These are phyloP conservation scores for Talaromyces stipitatus DNA, from an alignment of 495 filamentous ascomycete species.

Conservation along the genomic window DNA sequence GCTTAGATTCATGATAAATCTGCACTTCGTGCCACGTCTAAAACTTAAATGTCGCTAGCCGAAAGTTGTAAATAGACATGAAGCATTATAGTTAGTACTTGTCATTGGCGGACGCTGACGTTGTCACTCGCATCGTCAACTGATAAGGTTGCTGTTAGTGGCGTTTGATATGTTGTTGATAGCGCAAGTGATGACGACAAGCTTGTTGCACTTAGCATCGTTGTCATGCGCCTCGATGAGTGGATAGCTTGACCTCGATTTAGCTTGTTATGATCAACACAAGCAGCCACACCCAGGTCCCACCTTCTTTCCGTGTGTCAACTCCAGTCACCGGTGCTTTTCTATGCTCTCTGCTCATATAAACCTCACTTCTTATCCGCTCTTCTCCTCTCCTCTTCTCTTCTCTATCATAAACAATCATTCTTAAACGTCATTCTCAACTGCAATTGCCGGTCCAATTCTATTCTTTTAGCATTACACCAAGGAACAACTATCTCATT, in stretches of 20 bases:
- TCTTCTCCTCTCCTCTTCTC: not conserved
- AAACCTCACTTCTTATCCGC: not conserved
- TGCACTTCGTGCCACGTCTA: not conserved
- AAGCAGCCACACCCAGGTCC: not conserved
- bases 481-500: not conserved
- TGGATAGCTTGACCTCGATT: not conserved
- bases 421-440: not conserved
- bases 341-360: not conserved
- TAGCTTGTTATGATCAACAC: not conserved
- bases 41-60: not conserved
- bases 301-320: not conserved
- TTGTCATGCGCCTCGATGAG: not conserved
- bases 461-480: not conserved
- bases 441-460: not conserved
- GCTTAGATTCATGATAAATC: not conserved
- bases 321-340: not conserved
- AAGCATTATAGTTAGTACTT: not conserved
- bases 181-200: not conserved
- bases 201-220: not conserved
- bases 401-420: not conserved
- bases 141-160: not conserved
- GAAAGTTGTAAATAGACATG: not conserved
- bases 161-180: not conserved
- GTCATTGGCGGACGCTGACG: not conserved
- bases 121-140: not conserved